Base-by-base conservation (phyloP, 768 basidiomycete genomes). In the Tephrocybe sp. region DNA sequence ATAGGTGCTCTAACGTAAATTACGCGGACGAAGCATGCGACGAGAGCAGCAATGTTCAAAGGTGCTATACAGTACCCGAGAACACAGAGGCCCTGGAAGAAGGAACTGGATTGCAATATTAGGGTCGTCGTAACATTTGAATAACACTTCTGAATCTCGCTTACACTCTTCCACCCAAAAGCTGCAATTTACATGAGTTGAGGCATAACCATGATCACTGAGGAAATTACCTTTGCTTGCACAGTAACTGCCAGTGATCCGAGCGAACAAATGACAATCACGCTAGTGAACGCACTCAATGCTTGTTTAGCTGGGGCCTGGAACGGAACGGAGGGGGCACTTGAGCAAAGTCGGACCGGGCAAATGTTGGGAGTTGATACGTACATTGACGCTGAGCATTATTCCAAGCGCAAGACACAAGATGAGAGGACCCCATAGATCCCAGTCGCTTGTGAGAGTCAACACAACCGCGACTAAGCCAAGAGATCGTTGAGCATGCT, bases 51-150 rank as follows among this genome's bases (percentile, higher is more conserved):
- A 36, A 95, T 82, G 54, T 94, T 80, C 43, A 98, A 78, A 12
- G 95, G 95, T 6, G 93, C 94, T 47, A 97, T 80, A 61, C 95
- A 97, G 61, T 98, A 98, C 0, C 95, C 95, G 3, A 97, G 75
- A 24, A 88, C 94, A 61, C 94, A 97, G 19, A 98, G 73, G 30
- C 90, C 92, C 65, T 98, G 95, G 73, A 98, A 95, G 75, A 98
- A 97, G 0, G 91, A 93, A 6, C 90, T 91, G 60, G 16, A 30
- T 40, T 6, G 30, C 36, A 23, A 47, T 47, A 44, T 48, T 29
- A 54, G 31, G 47, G 19, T 36, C 34, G 5, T 13, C 12, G 37
- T 29, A 5, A 29, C 27, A 19, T 5, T 29, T 22, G 24, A 10
- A 40, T 23, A 42, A 49, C 13, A 24, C 12, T 33, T 15, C 22